Conservation (phyloP, 139 green algal species). For the Coccomyxa sp. region DNA sequence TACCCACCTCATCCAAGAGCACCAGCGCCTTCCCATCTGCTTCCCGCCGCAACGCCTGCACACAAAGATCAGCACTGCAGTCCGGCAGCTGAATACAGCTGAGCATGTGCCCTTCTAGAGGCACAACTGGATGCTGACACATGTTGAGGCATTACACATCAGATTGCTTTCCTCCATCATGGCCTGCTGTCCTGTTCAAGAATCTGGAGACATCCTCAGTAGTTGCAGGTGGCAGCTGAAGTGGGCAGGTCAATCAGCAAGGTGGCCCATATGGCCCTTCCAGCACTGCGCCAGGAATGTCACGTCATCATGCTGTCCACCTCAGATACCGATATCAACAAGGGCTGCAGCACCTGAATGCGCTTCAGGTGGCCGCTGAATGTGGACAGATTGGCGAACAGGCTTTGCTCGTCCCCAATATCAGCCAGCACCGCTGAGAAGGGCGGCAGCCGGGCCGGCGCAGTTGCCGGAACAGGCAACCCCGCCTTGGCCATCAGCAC, state of each 20-base stretch:
- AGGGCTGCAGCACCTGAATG: slow-evolving; percentile 24
- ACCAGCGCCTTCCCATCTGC: slow-evolving; percentile 72
- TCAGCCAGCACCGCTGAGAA: slow-evolving; percentile 86
- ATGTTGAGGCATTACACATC: no score
- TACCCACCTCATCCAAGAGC: slow-evolving; percentile 95
- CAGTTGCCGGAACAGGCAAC: slow-evolving; percentile 68
- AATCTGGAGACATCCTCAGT: no score
- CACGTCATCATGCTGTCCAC: no score
- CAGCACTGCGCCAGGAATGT: no score
- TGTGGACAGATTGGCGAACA: slow-evolving; percentile 89
- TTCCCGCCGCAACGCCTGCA: slow-evolving; percentile 59
- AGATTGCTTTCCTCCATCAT: background rate
- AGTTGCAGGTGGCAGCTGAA: background rate
- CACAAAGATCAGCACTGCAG: no score
- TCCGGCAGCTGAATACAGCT: no score
- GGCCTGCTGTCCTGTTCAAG: background rate
- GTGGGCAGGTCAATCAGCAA: no score
- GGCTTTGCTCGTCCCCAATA: slow-evolving; percentile 80
- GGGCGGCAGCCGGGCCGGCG: slow-evolving; percentile 57
- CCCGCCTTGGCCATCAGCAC: slow-evolving; percentile 76
- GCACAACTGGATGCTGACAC: no score
- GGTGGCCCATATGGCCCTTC: no score
- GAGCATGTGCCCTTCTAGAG: no score
- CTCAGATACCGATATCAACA: background rate
- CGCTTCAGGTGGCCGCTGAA: slow-evolving; percentile 85